Base-by-base conservation (phyloP, 768 basidiomycete genomes). In the Serendipita sp. region DNA sequence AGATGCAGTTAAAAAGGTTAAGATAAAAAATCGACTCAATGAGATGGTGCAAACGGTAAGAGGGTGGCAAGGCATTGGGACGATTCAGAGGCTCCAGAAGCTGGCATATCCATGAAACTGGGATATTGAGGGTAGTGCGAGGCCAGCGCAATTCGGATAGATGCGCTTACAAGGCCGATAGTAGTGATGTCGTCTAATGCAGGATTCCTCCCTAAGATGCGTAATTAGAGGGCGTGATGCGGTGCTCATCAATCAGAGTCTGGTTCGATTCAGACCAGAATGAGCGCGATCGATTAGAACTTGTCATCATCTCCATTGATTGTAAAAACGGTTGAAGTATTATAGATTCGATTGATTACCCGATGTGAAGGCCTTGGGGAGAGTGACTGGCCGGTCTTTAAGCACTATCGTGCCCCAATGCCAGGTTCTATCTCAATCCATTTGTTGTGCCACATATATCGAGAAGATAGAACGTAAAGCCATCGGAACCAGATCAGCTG, bases 361-460 rank as follows among this genome's bases (percentile, higher is more conserved):
- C 30, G 44, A 58, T n/a, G 3, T 15, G 48, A 38, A n/a, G 32
- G 34, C 53, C 46, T 54, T 44, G 63, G 18, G 18, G 63, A 64
- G 48, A 38, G 8, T 18, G 41, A 11, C 37, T 47, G 13, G n/a
- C 37, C n/a, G 24, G 64, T 41, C 34, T 28, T 13, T 35, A n/a
- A 62, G 38, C 47, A 24, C 45, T 45, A 47, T 32, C 34, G 13
- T n/a, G 56, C 53, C 28, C 30, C n/a, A 18, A 32, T 8, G 48
- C 8, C 48, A 51, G 48, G 62, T 44, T 64, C 32, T 51, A 88
- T 70, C 71, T 84, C 80, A 1, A 78, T 76, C 82, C 89, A 90
- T 68, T 89, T 86, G 67, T 93, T 93, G 32, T 89, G 82, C 92
- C 93, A 95, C 89, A 95, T 88, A 71, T 93, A 92, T 65, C 86